phyloP scores from a whole-genome alignment of 2,329 filamentous ascomycete species.

The Pseudogymnoascus sp. region DNA sequence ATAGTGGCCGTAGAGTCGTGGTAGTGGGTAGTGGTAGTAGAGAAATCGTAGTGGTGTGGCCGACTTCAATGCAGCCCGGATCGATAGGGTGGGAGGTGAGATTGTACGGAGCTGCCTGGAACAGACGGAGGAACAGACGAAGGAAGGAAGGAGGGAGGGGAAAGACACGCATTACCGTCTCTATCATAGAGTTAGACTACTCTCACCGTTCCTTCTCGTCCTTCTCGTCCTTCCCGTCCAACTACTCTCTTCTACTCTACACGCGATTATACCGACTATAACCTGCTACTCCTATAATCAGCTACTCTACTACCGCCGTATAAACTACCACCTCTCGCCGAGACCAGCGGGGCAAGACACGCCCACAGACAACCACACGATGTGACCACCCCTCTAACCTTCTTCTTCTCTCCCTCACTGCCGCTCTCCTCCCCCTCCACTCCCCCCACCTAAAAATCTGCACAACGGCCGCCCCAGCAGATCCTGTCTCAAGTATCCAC shows the following conservation, averaged over 20 bases:
- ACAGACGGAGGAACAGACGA: neutral
- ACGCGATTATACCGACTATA: too few species aligned
- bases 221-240: neutral
- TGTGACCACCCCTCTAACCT: constrained; percentile 12
- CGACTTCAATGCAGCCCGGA: neutral
- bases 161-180: neutral
- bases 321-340: neutral
- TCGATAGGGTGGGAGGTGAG: neutral
- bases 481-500: neutral
- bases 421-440: neutral
- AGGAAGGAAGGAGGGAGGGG: neutral
- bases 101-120: neutral
- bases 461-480: neutral
- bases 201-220: neutral
- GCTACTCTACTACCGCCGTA: too few species aligned
- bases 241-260: too few species aligned
- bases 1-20: neutral
- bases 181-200: too few species aligned
- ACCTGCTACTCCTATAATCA: too few species aligned
- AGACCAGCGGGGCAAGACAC: neutral
- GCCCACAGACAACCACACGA: too few species aligned
- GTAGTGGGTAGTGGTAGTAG: neutral
- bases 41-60: neutral
- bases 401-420: constrained; percentile 13
- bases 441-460: neutral